Conservation (phyloP, 345 rosid species). For the Hibiscus syriacus region DNA sequence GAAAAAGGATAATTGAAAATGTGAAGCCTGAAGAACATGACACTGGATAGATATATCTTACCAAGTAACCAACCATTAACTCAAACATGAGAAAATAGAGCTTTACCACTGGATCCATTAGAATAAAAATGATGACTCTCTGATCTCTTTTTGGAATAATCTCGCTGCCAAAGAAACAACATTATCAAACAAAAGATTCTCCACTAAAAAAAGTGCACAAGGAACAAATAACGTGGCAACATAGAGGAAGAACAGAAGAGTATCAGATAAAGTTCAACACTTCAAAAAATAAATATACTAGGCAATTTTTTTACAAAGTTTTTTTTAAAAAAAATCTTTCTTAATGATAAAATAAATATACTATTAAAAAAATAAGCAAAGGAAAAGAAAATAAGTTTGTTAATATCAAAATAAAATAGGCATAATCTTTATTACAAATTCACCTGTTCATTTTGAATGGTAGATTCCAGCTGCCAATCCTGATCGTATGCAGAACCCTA, state of each 20-base stretch:
- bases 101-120: constrained; percentile 62
- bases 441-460: constrained; percentile 69
- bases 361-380: neutral
- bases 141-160: constrained; percentile 60
- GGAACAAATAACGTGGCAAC: too few species aligned
- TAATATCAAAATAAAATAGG: neutral
- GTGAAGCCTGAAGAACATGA: constrained; percentile 15
- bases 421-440: neutral
- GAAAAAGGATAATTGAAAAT: constrained; percentile 16
- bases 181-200: neutral
- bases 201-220: neutral
- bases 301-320: too few species aligned
- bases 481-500: constrained; percentile 79
- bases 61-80: constrained; percentile 13
- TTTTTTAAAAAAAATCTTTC: neutral
- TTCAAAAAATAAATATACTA: neutral
- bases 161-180: constrained; percentile 44
- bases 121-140: constrained; percentile 67
- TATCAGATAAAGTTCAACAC: neutral
- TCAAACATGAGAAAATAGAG: constrained; percentile 12
- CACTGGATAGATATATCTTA: neutral
- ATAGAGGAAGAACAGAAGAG: neutral
- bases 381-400: neutral
- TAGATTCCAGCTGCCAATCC: constrained; percentile 68
- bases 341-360: neutral